Base-by-base conservation (phyloP, 495 filamentous ascomycete genomes). In the Diplogelasinospora grovesii region DNA sequence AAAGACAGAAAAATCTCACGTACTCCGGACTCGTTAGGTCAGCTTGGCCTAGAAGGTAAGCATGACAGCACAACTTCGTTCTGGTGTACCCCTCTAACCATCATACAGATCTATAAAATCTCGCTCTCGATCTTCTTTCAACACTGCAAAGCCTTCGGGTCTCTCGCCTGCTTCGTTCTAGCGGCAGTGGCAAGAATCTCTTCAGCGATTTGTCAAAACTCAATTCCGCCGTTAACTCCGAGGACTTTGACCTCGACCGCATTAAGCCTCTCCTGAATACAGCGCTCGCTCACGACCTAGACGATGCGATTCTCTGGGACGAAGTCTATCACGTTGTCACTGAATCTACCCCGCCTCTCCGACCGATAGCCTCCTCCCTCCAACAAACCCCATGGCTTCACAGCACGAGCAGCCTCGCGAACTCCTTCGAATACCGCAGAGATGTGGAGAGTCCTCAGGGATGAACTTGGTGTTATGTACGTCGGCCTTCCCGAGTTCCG, bases 321-420 rank as follows among this genome's bases (percentile, higher is more conserved):
- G 41, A 50, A 46, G 54, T 61, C 38, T 61, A 62, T 35, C 8
- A 40, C 32, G 44, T 49, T 32, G 52, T 57, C 30, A 47, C 55
- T 42, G 52, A 63, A 56, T 54, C 55, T n/a, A 64, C 62, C 24
- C 58, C 58, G 15, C 56, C 62, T 39, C 57, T 47, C 44, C 56
- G 41, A 56, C 39, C 54, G 48, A 56, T 56, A 37, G 52, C 51
- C 32, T 59, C 57, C 44, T 57, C 57, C 16, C 41, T 60, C 44
- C 46, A 38, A 45, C 57, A 74, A 50, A 70, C 63, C 2, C 64
- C 55, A 47, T 65, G 49, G 58, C 53, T 56, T 27, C 53, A 48
- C 43, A 71, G 69, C 38, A 64, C 60, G 34, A 52, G 59, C 50
- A 64, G 64, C 45, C 64, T 69, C 43, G 56, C 45, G 30, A 64